These are phyloP conservation scores for Quercus bicolor DNA, from an alignment of 306 rosid genomes.

Conservation along the genomic window DNA sequence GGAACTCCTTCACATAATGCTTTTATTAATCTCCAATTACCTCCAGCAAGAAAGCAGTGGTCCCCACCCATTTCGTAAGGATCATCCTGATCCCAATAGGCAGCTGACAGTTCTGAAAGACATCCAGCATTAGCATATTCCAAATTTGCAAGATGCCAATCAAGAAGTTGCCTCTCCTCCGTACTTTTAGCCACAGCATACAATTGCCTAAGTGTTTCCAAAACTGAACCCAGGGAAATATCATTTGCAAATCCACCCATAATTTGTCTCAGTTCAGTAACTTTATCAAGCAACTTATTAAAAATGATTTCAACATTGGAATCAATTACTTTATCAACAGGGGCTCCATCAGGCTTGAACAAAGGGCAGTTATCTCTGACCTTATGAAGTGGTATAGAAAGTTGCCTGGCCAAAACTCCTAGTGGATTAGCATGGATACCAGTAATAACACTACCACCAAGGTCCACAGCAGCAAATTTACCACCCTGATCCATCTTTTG, in stretches of 20 bases:
- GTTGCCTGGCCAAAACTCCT: conserved; percentile 91
- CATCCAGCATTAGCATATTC: conserved; percentile 99
- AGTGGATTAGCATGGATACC: conserved; percentile 96
- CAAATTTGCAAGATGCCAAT: conserved; percentile 95
- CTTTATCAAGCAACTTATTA: conserved; percentile 84
- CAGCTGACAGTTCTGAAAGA: conserved; percentile 86
- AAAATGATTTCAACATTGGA: conserved; percentile 61
- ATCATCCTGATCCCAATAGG: conserved; percentile 96
- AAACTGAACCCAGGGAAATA: conserved; percentile 76
- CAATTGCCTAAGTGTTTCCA: conserved; percentile 68
- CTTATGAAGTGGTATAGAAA: conserved; percentile 89
- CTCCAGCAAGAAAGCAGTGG: conserved; percentile 96
- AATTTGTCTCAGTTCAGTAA: conserved; percentile 78
- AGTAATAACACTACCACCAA: conserved; percentile 91
- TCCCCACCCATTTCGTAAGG: conserved; percentile 98
- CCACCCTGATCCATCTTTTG: conserved; percentile 72
- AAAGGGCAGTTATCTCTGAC: conserved; percentile 85
- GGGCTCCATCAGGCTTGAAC: conserved; percentile 74
- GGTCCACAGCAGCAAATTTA: conserved; percentile 65
- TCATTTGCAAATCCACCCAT: conserved; percentile 83
- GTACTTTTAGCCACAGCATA: conserved; percentile 61
- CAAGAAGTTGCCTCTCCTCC: conserved; percentile 78
- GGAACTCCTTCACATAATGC: conserved; percentile 81
- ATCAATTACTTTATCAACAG: conserved; percentile 60
- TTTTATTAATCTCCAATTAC: conserved; percentile 79